A percentile compares a stretch with the other conserved stretches of the same genome.
These are phyloP conservation scores for Neurospora terricola DNA, from an alignment of 495 filamentous ascomycete genomes.

Conservation along the genomic window DNA sequence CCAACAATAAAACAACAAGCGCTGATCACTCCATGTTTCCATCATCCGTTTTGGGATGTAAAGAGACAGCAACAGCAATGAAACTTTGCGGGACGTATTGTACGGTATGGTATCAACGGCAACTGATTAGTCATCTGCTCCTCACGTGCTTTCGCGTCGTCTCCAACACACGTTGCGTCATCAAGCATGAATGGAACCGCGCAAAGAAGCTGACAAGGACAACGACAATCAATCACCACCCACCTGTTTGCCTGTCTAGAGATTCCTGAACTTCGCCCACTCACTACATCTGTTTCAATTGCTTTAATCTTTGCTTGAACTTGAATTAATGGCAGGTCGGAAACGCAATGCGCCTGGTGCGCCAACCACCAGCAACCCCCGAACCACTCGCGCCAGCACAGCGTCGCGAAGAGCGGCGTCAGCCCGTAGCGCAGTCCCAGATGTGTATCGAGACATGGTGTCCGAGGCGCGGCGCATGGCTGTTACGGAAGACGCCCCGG, in stretches of 20 bases:
- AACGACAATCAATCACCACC: not conserved
- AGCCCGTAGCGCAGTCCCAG: constrained; percentile 2
- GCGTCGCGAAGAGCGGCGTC: constrained; percentile 1
- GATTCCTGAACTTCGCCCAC: not conserved
- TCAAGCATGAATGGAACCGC: not conserved
- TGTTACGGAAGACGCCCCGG: not conserved
- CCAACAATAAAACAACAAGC: not conserved
- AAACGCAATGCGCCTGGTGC: constrained; percentile 14
- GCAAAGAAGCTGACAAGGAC: not conserved
- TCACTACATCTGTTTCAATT: not conserved
- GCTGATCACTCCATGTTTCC: not conserved
- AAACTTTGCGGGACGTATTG: not conserved
- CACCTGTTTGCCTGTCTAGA: not conserved
- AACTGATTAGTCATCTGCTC: not conserved
- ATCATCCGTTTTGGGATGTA: not conserved
- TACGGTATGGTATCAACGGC: not conserved
- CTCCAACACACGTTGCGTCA: not conserved
- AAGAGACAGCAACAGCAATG: not conserved
- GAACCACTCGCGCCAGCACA: constrained; percentile 7
- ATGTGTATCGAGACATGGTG: constrained; percentile 14
- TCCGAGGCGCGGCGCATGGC: constrained; percentile 1
- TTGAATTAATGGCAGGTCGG: constrained; percentile 11
- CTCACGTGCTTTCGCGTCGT: not conserved
- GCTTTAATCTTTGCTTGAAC: not conserved
- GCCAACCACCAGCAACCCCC: not conserved